Evolutionary conservation across 768 basidiomycete species (phyloP), one percentile per base, ranked within the genome.

Genomic region (Phlebiopsis flavidoalba): DNA sequence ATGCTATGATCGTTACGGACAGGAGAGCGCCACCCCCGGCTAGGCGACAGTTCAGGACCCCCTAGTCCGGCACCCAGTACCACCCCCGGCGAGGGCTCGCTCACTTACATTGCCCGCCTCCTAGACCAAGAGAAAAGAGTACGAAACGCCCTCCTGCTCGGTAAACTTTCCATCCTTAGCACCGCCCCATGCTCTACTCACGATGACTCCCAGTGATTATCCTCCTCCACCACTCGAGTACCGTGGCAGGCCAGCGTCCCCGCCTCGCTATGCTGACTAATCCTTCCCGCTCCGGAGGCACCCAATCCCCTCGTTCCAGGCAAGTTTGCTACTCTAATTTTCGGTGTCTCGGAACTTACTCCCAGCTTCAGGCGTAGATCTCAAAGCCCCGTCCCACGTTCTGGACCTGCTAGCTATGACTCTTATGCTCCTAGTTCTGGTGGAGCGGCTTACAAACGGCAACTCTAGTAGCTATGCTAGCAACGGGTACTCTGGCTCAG

Each of bases 111-210:
- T n/a, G n/a, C n/a, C 71, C 71, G 40, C 74, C 75, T 33, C 82
- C 85, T 43, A 77, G 85, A 62, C 74, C 69, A 60, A 79, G 85
- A 58, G 87, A 89, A n/a, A n/a, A 45, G 88, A 89, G 22, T 84
- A 81, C 63, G 88, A 89, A n/a, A 36, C 79, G 86, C 67, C 79
- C 79, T 56, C 75, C 80, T 19, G 70, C 78, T 67, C 80, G 87
- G 86, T 89, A 76, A 43, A 71, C 76, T 31, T 31, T 63, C 36
- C 19, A 48, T 60, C 45, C 36, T 50, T 47, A 36, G 52, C 48
- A 52, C 5, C 31, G 17, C 1, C 33, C 3, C 8, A 31, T 10
- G 35, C 52, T 33, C 26, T 51, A 12, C 50, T 51, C 8, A 57
- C 43, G 55, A 40, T 33, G 22, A 47, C 63, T 49, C 64, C 37